A percentile compares a stretch with the other conserved stretches of the same genome.
These are phyloP conservation scores for Cyclotella choctawhatcheeana DNA, from an alignment of 108 stramenopile genomes.

Conservation along the genomic window DNA sequence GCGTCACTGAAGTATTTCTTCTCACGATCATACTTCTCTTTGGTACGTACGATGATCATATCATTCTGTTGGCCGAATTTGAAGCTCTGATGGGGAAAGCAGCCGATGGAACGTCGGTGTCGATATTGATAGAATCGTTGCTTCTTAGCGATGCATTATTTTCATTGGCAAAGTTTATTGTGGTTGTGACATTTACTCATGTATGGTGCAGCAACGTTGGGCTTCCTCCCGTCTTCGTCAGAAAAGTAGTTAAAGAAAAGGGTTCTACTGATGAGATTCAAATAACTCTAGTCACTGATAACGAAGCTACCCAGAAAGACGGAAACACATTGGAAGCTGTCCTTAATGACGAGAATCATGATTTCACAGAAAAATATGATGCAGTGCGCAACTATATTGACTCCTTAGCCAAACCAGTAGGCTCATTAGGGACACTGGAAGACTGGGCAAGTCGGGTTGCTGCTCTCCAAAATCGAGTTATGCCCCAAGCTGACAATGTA, in stretches of 20 bases:
- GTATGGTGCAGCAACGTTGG: constrained; percentile 31
- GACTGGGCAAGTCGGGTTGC: constrained; percentile 71
- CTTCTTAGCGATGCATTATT: background rate
- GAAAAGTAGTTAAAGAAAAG: constrained; percentile 5
- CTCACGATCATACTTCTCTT: constrained; percentile 36
- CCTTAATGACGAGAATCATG: constrained; percentile 8
- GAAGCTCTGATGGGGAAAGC: too few species aligned
- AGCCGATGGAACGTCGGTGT: too few species aligned
- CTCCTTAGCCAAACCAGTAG: constrained; percentile 78
- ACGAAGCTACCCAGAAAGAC: background rate
- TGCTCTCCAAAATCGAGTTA: constrained; percentile 51
- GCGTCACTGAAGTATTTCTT: constrained; percentile 58
- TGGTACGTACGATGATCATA: background rate
- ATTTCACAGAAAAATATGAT: constrained; percentile 47
- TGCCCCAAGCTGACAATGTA: constrained; percentile 40
- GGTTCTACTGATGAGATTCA: constrained; percentile 4
- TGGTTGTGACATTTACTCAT: background rate
- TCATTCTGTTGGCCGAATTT: too few species aligned
- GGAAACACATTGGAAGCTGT: constrained; percentile 12
- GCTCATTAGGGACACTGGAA: constrained; percentile 78
- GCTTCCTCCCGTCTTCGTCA: constrained; percentile 18
- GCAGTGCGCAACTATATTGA: constrained; percentile 65
- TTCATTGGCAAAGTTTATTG: constrained; percentile 9
- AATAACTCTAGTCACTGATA: background rate
- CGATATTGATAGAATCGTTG: background rate